These are phyloP conservation scores for Eremochloa ophiuroides DNA, from an alignment of 176 grass and related monocot genomes.

Conservation along the genomic window DNA sequence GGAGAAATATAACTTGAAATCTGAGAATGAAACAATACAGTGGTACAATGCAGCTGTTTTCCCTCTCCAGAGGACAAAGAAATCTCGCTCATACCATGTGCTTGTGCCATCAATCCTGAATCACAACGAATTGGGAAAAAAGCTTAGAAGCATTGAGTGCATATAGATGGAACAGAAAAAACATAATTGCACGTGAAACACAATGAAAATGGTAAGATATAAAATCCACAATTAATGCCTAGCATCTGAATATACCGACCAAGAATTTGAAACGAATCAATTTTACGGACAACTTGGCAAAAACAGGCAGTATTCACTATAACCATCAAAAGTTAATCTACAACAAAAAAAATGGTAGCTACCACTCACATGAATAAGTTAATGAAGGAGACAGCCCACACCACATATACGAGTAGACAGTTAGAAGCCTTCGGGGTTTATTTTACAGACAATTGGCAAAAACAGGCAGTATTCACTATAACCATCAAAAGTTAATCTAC, in stretches of 20 bases:
- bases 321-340: neutral
- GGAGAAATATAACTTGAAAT: neutral
- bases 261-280: neutral
- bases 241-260: neutral
- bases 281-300: neutral
- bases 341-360: neutral
- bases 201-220: neutral
- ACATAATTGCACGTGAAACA: neutral
- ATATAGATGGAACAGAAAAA: neutral
- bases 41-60: neutral
- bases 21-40: neutral
- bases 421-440: neutral
- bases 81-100: neutral
- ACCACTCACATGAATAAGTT: slow-evolving; percentile 3
- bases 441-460: neutral
- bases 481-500: neutral
- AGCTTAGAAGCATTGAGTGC: slow-evolving; percentile 8
- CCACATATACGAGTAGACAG: neutral
- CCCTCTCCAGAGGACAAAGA: neutral
- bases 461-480: neutral
- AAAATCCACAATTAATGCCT: neutral
- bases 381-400: neutral
- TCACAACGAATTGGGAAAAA: neutral
- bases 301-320: neutral
- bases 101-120: slow-evolving; percentile 39